These are phyloP conservation scores for Kwoniella pini DNA, from an alignment of 768 basidiomycete genomes.

Conservation along the genomic window DNA sequence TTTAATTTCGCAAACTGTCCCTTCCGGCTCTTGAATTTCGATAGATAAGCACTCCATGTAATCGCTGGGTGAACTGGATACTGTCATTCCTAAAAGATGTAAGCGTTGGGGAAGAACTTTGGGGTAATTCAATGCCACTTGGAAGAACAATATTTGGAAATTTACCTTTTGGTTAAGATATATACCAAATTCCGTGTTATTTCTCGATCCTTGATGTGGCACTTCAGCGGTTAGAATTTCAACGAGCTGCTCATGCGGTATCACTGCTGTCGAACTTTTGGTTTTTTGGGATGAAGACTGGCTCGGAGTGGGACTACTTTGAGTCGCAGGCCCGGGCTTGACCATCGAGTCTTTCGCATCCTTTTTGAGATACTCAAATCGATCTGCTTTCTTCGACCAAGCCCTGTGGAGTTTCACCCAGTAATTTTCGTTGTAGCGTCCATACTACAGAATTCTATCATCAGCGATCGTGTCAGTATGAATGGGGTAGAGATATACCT, in stretches of 20 bases:
- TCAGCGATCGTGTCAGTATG: no score
- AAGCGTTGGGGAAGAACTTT: no score
- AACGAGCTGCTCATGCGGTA: background rate
- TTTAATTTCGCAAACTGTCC: slow-evolving; percentile 5
- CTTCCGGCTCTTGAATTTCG: background rate
- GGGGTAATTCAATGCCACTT: no score
- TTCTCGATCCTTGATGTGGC: background rate
- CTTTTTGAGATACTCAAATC: slow-evolving; percentile 2
- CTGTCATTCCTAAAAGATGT: background rate
- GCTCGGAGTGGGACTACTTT: background rate
- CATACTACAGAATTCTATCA: background rate
- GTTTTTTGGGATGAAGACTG: background rate
- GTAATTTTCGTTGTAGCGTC: background rate
- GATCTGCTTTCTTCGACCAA: slow-evolving; percentile 2
- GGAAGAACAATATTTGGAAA: no score
- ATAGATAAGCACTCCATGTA: background rate
- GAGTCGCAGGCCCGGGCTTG: background rate
- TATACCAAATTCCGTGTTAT: background rate
- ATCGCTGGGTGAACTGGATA: slow-evolving; percentile 1
- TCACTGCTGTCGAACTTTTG: background rate
- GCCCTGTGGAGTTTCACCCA: background rate
- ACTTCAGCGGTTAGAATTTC: background rate
- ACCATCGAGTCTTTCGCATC: background rate
- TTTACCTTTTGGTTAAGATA: slow-evolving; percentile 5
- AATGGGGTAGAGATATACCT: background rate